Evolutionary conservation across 352 stramenopile species (phyloP).

Genomic region (Phytopythium delawarense): DNA sequence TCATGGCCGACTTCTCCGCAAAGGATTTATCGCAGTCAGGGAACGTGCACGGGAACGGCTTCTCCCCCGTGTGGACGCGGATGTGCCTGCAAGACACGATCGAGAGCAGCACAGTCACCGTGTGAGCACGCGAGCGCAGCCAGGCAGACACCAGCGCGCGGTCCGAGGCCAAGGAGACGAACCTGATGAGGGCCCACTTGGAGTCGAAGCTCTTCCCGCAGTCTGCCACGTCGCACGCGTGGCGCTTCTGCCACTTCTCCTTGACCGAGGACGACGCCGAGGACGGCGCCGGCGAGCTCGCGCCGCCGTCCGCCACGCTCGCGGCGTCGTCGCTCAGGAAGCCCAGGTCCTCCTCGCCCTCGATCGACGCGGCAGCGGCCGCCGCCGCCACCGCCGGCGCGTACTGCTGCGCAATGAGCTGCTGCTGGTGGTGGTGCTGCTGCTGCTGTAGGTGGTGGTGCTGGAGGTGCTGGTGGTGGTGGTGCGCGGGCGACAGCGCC

Average conservation of each 20-base stretch:
- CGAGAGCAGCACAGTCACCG: neutral
- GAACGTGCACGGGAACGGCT: conserved; percentile 82
- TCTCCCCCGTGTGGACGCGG: conserved; percentile 85
- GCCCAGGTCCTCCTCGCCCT: conserved; percentile 11
- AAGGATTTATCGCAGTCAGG: conserved; percentile 86
- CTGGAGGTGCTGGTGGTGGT: neutral
- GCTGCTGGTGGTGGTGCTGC: conserved; percentile 14
- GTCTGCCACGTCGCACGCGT: conserved; percentile 57
- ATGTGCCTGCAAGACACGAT: conserved; percentile 53
- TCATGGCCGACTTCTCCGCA: conserved; percentile 86
- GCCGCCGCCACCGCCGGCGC: conserved; percentile 17
- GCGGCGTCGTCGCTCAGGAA: conserved; percentile 8
- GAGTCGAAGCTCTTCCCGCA: conserved; percentile 86
- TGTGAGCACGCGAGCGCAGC: neutral
- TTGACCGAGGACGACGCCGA: conserved; percentile 33
- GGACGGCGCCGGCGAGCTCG: conserved; percentile 28
- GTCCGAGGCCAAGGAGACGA: neutral
- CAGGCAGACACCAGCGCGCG: neutral
- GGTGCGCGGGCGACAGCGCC: conserved; percentile 4
- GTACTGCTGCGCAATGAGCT: conserved; percentile 3
- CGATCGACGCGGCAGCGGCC: conserved; percentile 2
- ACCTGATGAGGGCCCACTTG: conserved; percentile 82
- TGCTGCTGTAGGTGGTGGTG: neutral
- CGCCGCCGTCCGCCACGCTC: conserved; percentile 7
- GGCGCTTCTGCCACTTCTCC: conserved; percentile 73